A percentile compares a stretch with the other conserved stretches of the same genome.
Evolutionary conservation across 805 yeast species (phyloP).

Genomic region (Yarrowia sp.): DNA sequence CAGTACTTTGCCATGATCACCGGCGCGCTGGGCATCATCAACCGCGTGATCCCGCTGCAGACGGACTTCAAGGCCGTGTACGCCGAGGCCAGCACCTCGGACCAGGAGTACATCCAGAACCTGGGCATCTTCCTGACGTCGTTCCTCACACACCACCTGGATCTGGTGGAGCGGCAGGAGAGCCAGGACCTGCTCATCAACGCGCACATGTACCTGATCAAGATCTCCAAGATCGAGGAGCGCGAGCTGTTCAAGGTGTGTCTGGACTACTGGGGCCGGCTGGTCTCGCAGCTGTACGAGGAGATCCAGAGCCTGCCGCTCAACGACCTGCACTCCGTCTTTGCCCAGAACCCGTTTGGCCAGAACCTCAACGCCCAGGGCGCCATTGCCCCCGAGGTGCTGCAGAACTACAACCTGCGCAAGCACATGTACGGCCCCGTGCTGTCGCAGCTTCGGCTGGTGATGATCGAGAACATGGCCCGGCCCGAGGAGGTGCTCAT

Average conservation of each 20-base stretch:
- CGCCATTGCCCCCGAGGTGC: slow-evolving; percentile 77
- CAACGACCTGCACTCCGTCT: slow-evolving; percentile 49
- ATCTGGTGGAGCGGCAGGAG: slow-evolving; percentile 47
- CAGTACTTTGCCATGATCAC: slow-evolving; percentile 70
- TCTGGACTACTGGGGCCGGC: slow-evolving; percentile 87
- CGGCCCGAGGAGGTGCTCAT: slow-evolving; percentile 97
- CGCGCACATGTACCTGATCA: slow-evolving; percentile 77
- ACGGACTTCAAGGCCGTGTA: slow-evolving; percentile 73
- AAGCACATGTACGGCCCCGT: slow-evolving; percentile 79
- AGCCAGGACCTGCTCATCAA: slow-evolving; percentile 59
- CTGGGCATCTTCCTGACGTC: slow-evolving; percentile 90
- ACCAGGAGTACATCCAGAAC: slow-evolving; percentile 93
- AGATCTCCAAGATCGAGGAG: slow-evolving; percentile 86
- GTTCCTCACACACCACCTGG: slow-evolving; percentile 76
- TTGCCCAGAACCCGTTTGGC: slow-evolving; percentile 58
- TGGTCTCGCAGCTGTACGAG: slow-evolving; percentile 76
- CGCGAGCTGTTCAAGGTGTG: slow-evolving; percentile 94
- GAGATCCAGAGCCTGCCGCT: slow-evolving; percentile 82
- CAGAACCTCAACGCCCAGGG: slow-evolving; percentile 44
- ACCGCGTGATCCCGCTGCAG: slow-evolving; percentile 64
- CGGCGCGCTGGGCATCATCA: slow-evolving; percentile 67
- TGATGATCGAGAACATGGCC: slow-evolving; percentile 97
- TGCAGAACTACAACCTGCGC: slow-evolving; percentile 78
- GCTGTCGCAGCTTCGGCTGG: slow-evolving; percentile 78
- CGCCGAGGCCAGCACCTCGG: slow-evolving; percentile 69